Conservation (phyloP, 306 rosid species). For the Quercus variabilis region DNA sequence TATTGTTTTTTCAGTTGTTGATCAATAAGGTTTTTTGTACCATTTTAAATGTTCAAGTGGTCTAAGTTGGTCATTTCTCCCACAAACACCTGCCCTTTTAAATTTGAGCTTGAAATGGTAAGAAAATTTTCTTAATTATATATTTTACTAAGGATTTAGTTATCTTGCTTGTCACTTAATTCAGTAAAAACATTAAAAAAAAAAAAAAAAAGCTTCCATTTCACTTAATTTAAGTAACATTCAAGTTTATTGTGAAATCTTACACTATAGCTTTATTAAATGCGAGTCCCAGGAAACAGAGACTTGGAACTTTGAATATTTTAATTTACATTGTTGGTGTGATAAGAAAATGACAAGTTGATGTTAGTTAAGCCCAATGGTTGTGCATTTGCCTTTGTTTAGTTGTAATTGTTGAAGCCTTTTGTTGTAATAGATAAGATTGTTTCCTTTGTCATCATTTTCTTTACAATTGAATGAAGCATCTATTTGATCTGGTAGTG, state of each 20-base stretch:
- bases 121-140: not conserved
- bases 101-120: not conserved
- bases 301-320: too few relatives aligned
- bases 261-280: not conserved
- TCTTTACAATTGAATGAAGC: not conserved
- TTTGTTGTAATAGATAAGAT: not conserved
- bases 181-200: not conserved
- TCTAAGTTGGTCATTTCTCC: too few relatives aligned
- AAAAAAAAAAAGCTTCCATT: not conserved
- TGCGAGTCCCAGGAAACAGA: not conserved
- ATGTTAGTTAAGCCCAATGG: not conserved
- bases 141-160: not conserved
- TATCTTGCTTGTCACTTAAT: not conserved
- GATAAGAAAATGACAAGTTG: not conserved
- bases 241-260: not conserved
- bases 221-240: not conserved
- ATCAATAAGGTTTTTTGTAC: not conserved
- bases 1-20: not conserved
- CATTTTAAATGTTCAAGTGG: not conserved
- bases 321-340: too few relatives aligned
- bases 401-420: not conserved
- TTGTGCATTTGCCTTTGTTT: not conserved
- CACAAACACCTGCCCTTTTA: too few relatives aligned
- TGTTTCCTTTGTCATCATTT: not conserved
- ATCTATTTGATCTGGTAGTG: not conserved